Evolutionary conservation across 306 rosid species (phyloP), one percentile per base, ranked within the genome.

Genomic region (Malus fusca): DNA sequence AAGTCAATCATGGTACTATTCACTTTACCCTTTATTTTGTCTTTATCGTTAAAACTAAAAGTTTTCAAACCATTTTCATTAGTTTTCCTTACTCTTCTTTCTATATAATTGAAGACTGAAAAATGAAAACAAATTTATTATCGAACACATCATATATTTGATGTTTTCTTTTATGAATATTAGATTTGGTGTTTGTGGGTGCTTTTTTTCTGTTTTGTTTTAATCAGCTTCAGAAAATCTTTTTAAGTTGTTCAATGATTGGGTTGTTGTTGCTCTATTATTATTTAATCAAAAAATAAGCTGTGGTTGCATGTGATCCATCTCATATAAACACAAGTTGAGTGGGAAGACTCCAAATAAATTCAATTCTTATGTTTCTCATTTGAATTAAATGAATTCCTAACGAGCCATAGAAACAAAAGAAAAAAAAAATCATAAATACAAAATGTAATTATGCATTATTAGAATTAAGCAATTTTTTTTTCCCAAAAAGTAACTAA

Each of bases 311-410:
- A 67, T 21, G 66, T 72, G 48, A 55, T 19, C 9, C 37, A 70
- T 72, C 43, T 33, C 75, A 12, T 55, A 35, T 25, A n/a, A 55
- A n/a, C 66, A 72, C 66, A 72, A 72, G 66, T 33, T 26, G 75
- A 72, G 52, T 22, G 66, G 33, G 66, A 72, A 43, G 56, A 35
- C 15, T 72, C 33, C 75, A 56, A 55, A 55, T 4, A 31, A 55
- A 72, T 13, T n/a, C 17, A 56, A 53, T 71, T 35, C 35, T 18
- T 56, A 8, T 31, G 75, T 33, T 72, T 56, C n/a, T 63, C 21
- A 63, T 52, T 55, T 33, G 35, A 13, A 21, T 14, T 7, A 0
- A 71, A 13, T 48, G 30, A 1, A 51, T 52, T 18, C 14, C 31
- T 33, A 71, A 11, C 28, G 10, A 28, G 11, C 48, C 48, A 35